These are phyloP conservation scores for Hypoxylon sp. DNA, from an alignment of 2,329 filamentous ascomycete species.

Conservation along the genomic window DNA sequence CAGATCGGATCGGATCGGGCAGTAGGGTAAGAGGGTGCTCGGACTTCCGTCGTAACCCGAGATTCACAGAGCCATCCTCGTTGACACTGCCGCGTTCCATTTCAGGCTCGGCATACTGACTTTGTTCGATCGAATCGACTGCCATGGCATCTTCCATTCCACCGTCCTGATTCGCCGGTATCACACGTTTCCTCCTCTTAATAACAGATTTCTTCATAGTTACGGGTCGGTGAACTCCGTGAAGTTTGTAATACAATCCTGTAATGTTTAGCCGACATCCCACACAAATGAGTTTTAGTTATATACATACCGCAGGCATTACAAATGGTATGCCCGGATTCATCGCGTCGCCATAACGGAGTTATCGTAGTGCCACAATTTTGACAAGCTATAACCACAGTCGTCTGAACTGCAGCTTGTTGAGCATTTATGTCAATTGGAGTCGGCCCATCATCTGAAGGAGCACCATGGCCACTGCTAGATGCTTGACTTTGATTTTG, in stretches of 20 bases:
- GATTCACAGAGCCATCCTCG: slow-evolving; percentile 75
- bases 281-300: neutral
- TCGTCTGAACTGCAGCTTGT: slow-evolving; percentile 61
- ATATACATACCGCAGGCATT: slow-evolving; percentile 90
- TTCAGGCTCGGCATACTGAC: slow-evolving; percentile 56
- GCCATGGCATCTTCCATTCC: slow-evolving; percentile 59
- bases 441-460: slow-evolving; percentile 57
- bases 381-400: slow-evolving; percentile 90
- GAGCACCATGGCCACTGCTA: slow-evolving; percentile 47
- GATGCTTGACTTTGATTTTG: slow-evolving; percentile 59
- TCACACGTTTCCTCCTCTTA: slow-evolving; percentile 93
- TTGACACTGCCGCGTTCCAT: slow-evolving; percentile 71
- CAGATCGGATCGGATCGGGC: slow-evolving; percentile 62
- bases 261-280: slow-evolving; percentile 46
- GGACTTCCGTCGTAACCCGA: slow-evolving; percentile 68
- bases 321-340: slow-evolving; percentile 95
- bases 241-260: slow-evolving; percentile 97
- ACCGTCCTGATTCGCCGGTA: slow-evolving; percentile 75
- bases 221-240: slow-evolving; percentile 91
- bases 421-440: slow-evolving; percentile 67
- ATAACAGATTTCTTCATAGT: slow-evolving; percentile 99
- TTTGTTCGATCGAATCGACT: slow-evolving; percentile 65
- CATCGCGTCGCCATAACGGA: slow-evolving; percentile 93
- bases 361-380: slow-evolving; percentile 98
- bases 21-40: slow-evolving; percentile 64